phyloP scores from a whole-genome alignment of 176 grass and related monocot species.

The Aechmea fasciata region DNA sequence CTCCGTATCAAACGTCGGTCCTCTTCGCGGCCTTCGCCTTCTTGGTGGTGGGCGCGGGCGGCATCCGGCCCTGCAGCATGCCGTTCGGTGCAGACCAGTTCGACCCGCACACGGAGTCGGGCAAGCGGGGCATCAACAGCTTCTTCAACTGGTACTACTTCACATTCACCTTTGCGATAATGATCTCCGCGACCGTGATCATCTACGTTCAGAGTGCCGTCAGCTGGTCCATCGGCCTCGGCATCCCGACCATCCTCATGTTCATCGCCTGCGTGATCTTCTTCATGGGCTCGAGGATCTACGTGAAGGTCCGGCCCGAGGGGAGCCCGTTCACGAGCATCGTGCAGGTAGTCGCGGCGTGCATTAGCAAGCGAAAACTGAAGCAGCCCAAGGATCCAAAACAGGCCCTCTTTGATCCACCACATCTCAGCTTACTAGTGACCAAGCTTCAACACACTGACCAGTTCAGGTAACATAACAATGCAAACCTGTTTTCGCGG shows the following conservation, averaged over 20 bases:
- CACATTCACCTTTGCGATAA: conserved; percentile 80
- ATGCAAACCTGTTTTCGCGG: too few species aligned
- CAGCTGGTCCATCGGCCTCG: conserved; percentile 71
- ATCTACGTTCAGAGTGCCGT: conserved; percentile 98
- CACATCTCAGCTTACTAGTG: conserved; percentile 57
- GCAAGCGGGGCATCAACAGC: conserved; percentile 93
- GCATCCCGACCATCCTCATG: conserved; percentile 78
- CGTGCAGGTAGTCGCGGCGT: conserved; percentile 46
- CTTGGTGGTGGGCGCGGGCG: conserved; percentile 59
- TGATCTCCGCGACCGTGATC: conserved; percentile 81
- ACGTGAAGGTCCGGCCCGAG: conserved; percentile 58
- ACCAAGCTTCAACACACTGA: conserved; percentile 68
- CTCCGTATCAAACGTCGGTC: conserved; percentile 42
- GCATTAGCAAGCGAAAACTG: conserved; percentile 36
- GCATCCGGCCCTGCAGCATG: conserved; percentile 86
- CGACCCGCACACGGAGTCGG: conserved; percentile 63
- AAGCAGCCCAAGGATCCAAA: conserved; percentile 70
- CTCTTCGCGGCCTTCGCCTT: conserved; percentile 62
- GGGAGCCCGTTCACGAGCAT: conserved; percentile 84
- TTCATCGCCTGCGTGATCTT: conserved; percentile 66
- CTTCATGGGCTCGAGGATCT: conserved; percentile 73
- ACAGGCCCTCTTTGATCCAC: conserved; percentile 71
- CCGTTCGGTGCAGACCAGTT: conserved; percentile 92
- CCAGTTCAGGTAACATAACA: conserved; percentile 48
- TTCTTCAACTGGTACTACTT: conserved; percentile 99